Evolutionary conservation across 306 rosid genomes (phyloP).

Genomic region (Alnus glutinosa): DNA sequence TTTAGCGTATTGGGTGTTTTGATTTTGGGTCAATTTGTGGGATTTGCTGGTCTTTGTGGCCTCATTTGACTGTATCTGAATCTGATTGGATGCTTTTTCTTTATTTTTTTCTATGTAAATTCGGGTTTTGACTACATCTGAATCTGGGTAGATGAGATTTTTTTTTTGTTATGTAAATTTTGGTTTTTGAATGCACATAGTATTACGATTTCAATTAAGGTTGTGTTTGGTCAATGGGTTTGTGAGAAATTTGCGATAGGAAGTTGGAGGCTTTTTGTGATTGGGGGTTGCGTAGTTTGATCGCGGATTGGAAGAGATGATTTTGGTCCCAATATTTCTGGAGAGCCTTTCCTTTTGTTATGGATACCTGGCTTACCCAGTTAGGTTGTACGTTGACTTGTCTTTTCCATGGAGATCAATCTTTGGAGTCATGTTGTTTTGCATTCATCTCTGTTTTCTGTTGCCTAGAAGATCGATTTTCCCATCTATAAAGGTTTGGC

Average conservation of each 20-base stretch:
- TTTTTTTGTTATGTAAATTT: conserved; percentile 6
- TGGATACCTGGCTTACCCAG: conserved; percentile 25
- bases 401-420: conserved; percentile 21
- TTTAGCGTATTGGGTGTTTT: conserved; percentile 12
- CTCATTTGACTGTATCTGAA: neutral
- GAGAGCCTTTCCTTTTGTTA: conserved; percentile 19
- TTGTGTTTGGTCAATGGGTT: conserved; percentile 29
- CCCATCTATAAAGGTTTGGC: neutral
- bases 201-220: conserved; percentile 1
- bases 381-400: conserved; percentile 17
- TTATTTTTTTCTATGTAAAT: neutral
- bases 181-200: neutral
- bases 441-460: conserved; percentile 5
- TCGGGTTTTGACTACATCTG: conserved; percentile 7
- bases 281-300: conserved; percentile 30
- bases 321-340: conserved; percentile 11
- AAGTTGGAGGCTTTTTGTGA: neutral
- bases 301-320: conserved; percentile 14
- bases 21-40: neutral
- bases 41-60: conserved; percentile 9
- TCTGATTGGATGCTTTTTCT: neutral
- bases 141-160: neutral
- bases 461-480: neutral
- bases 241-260: conserved; percentile 5
- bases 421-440: conserved; percentile 17